Evolutionary conservation across 495 filamentous ascomycete species (phyloP), one percentile per base, ranked within the genome.

Genomic region (Neurospora sublineolata): DNA sequence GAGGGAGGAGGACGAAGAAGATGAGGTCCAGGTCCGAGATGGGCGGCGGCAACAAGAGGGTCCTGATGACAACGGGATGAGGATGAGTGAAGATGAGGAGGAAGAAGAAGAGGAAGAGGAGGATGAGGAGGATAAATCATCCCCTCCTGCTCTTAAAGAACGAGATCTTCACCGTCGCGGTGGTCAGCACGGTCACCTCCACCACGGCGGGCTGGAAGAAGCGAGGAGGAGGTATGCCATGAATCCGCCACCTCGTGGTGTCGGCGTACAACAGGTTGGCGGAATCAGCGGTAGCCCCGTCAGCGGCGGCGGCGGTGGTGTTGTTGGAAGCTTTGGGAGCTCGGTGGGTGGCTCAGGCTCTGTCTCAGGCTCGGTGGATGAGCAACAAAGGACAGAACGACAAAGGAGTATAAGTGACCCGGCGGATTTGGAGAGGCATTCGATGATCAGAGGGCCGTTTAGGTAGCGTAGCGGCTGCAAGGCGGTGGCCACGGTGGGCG

Each of bases 371-470:
- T 64, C 52, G 14, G 27, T 36, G 8, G 80, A 80, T 0, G 82
- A 85, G 64, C 83, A 86, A 71, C 79, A 83, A 58, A 79, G 83
- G 38, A 86, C 85, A 2, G 86, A 85, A 69, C 75, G 85, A 68
- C 85, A 86, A 72, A 76, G 85, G 71, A 88, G 86, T 60, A 79
- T 87, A 42, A 86, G 82, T 67, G 83, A 84, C 37, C 82, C 83
- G 27, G 76, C 77, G 11, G 82, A 82, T 1, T 40, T 81, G 20
- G 79, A 78, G 70, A 78, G 72, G 11, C 74, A 76, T 71, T 70
- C 68, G 12, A 64, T 64, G 36, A 74, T 70, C 30, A 73, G 68
- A 18, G 70, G 72, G 67, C 70, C 69, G 23, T 73, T 69, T 70
- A 41, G 73, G 39, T 71, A 70, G 67, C 20, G 58, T 46, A 18